Evolutionary conservation across 1,284 basidiomycete genomes (phyloP).

Genomic region (Farysia itapuensis): DNA sequence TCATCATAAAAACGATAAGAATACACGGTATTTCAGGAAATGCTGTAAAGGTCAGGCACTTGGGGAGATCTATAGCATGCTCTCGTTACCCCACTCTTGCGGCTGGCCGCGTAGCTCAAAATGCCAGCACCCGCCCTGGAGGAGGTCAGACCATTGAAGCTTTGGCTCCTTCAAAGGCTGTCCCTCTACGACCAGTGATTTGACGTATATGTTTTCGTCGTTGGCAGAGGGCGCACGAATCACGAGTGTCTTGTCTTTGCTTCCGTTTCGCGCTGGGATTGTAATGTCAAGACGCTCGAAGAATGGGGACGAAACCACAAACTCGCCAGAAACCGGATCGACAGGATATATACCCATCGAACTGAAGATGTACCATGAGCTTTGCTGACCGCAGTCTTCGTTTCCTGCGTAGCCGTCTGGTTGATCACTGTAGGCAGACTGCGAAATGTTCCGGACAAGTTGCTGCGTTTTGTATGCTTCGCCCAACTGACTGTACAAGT

Average conservation of each 20-base stretch:
- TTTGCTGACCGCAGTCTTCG: conserved; percentile 87
- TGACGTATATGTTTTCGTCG: conserved; percentile 15
- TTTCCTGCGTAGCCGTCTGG: conserved; percentile 74
- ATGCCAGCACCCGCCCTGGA: conserved; percentile 25
- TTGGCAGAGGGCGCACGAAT: conserved; percentile 13
- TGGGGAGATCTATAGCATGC: too few species aligned
- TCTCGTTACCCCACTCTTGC: conserved; percentile 27
- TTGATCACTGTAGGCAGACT: conserved; percentile 70
- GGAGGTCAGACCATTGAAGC: conserved; percentile 17
- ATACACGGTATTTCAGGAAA: too few species aligned
- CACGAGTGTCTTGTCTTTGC: conserved; percentile 1
- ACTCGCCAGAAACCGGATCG: conserved; percentile 62
- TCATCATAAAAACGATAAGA: too few species aligned
- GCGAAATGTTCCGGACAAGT: conserved; percentile 70
- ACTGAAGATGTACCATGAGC: conserved; percentile 77
- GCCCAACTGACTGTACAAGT: conserved; percentile 73
- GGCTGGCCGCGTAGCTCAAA: conserved; percentile 9
- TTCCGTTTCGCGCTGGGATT: conserved; percentile 61
- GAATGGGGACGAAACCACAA: conserved; percentile 75
- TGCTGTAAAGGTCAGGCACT: too few species aligned
- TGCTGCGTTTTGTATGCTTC: conserved; percentile 72
- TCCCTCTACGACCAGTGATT: conserved; percentile 17
- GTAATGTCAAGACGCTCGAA: conserved; percentile 69
- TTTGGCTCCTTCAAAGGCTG: conserved; percentile 6
- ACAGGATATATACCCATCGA: conserved; percentile 85